A percentile compares a stretch with the other conserved stretches of the same genome.
Conservation (phyloP, 192 early-diverging fungal species). For the Diversispora epigaea region DNA sequence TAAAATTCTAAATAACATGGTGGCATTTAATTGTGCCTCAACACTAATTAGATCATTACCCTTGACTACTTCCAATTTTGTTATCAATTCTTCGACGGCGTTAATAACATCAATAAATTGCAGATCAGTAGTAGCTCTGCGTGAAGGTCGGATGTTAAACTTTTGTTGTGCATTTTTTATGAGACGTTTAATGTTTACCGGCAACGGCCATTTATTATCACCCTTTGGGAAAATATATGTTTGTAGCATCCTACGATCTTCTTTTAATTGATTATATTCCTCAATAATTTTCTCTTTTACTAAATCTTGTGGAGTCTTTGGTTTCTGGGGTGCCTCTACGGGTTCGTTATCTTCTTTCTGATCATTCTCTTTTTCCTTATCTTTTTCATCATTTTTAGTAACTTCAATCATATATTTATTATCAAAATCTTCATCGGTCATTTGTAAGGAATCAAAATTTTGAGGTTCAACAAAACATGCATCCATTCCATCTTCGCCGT, state of each 20-base stretch:
- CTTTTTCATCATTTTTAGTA: constrained; percentile 52
- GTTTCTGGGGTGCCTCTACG: constrained; percentile 28
- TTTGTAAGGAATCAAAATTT: constrained; percentile 67
- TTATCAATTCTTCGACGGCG: constrained; percentile 41
- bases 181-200: constrained; percentile 85
- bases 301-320: constrained; percentile 23
- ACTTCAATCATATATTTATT: constrained; percentile 83
- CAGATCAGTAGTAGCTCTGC: constrained; percentile 31
- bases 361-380: constrained; percentile 74
- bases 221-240: constrained; percentile 78
- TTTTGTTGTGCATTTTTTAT: constrained; percentile 89
- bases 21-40: constrained; percentile 92
- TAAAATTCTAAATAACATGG: constrained; percentile 84
- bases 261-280: constrained; percentile 74
- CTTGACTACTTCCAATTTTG: constrained; percentile 68
- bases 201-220: constrained; percentile 80
- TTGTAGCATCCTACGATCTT: constrained; percentile 77
- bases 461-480: constrained; percentile 85
- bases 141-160: constrained; percentile 59
- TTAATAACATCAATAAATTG: constrained; percentile 49
- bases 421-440: constrained; percentile 70
- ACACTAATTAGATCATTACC: constrained; percentile 83
- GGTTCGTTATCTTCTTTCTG: constrained; percentile 45
- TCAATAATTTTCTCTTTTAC: constrained; percentile 12
- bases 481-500: constrained; percentile 99